phyloP scores from a whole-genome alignment of 2,329 filamentous ascomycete species.

The Aureobasidium namibiae region DNA sequence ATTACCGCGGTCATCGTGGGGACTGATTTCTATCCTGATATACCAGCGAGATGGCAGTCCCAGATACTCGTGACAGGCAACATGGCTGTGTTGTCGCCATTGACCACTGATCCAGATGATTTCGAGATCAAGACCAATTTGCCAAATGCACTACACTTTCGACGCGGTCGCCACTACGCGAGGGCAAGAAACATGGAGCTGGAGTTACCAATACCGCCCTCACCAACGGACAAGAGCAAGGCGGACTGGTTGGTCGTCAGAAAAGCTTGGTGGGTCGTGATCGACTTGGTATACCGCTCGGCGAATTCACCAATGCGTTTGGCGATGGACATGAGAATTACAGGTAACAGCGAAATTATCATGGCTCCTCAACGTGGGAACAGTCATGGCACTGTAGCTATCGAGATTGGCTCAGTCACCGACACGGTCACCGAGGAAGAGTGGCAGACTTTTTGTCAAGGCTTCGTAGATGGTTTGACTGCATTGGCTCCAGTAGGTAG shows the following conservation, averaged over 20 bases:
- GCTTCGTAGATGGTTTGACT: slow-evolving; percentile 33
- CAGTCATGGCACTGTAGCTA: slow-evolving; percentile 33
- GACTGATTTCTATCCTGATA: slow-evolving; percentile 10
- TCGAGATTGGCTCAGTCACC: slow-evolving; percentile 32
- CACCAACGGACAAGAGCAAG: slow-evolving; percentile 21
- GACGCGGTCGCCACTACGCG: slow-evolving; percentile 18
- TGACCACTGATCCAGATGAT: not conserved
- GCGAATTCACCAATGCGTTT: slow-evolving; percentile 16
- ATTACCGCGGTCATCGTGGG: slow-evolving; percentile 25
- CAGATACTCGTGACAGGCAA: slow-evolving; percentile 19
- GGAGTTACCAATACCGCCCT: slow-evolving; percentile 35
- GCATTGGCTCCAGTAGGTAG: slow-evolving; percentile 17
- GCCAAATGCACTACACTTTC: slow-evolving; percentile 41
- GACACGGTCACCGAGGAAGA: slow-evolving; percentile 26
- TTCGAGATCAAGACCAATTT: slow-evolving; percentile 31
- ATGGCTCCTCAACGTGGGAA: slow-evolving; percentile 40
- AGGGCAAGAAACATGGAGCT: slow-evolving; percentile 21
- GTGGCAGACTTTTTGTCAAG: slow-evolving; percentile 35
- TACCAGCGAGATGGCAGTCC: slow-evolving; percentile 13
- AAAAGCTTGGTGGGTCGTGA: slow-evolving; percentile 43
- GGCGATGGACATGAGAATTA: slow-evolving; percentile 11
- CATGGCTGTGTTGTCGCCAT: slow-evolving; percentile 26
- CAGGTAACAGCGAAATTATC: slow-evolving; percentile 32
- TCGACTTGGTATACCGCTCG: slow-evolving; percentile 33
- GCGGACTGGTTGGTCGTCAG: slow-evolving; percentile 37